Base-by-base conservation (phyloP, 2,329 filamentous ascomycete genomes). In the Paramyrothecium sp. region DNA sequence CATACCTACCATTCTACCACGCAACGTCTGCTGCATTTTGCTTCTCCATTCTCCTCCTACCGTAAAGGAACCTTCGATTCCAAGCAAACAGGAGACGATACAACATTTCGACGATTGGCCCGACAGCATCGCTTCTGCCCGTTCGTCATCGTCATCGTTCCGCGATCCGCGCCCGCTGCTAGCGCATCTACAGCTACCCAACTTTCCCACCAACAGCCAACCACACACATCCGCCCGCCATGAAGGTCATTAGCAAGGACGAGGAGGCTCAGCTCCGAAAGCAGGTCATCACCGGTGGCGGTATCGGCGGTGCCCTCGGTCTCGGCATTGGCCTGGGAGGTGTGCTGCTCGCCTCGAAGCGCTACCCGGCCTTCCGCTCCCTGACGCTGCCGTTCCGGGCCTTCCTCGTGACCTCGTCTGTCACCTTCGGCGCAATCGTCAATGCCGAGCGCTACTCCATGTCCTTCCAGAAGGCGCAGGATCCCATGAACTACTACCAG, bases 211-310 rank as follows among this genome's bases (percentile, higher is more conserved):
- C 26, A 30, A 30, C 26, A 4, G 26, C 26, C 26, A 30, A 30
- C 26, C 26, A 30, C 26, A 30, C 10, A 30, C 10, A 30, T 30
- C 49, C 49, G 49, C 22, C 34, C 55, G 60, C 54, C 55, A 99
- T 98, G 95, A 98, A 97, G 89, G 81, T 98, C 71, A 84, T 98
- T 72, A 96, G 90, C 67, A 92, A 94, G 73, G 92, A 97, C 85
- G 91, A 97, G 79, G 93, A 97, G 78, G 74, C 81, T 59, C 90
- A 85, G 55, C 93, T 97, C 83, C 97, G 96, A 84, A 78, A 81
- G 72, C 80, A 84, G 58, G 95, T 96, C 60, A 70, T 98, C 65
- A 88, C 86, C 71, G 93, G 92, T 64, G 94, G 95, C 66, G 69
- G 86, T 61, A 75, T 90, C 62, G 95, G 94, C 63, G 90, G 90